Conservation (phyloP, 176 grass and related monocot genomes). For the Thalia dealbata region DNA sequence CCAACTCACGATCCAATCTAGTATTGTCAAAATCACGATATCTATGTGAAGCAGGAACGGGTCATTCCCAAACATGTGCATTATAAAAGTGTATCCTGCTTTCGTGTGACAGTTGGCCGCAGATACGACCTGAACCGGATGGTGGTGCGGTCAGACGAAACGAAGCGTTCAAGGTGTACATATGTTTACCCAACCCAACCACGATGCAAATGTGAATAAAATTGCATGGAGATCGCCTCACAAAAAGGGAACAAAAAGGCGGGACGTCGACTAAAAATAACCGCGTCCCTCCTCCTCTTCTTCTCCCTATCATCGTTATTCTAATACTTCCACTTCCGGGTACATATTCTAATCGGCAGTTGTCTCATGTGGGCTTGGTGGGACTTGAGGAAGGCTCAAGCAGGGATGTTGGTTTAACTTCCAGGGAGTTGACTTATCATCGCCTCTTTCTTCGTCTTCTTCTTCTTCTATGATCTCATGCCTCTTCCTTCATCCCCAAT, state of each 20-base stretch:
- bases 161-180: neutral
- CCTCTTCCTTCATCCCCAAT: neutral
- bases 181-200: no score
- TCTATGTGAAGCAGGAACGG: neutral
- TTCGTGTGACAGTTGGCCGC: neutral
- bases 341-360: neutral
- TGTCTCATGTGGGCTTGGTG: constrained; percentile 12
- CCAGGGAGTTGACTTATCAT: constrained; percentile 9
- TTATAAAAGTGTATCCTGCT: neutral
- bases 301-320: neutral
- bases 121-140: neutral
- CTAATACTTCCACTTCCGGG: neutral
- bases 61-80: neutral
- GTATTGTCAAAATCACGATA: no score
- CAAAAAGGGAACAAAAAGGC: neutral
- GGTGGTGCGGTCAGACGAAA: neutral
- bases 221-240: neutral
- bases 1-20: no score
- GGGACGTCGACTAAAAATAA: neutral
- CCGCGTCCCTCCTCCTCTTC: neutral
- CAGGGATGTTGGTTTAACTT: constrained; percentile 16
- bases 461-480: constrained; percentile 3
- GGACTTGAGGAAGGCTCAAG: constrained; percentile 24
- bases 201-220: neutral
- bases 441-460: no score